Conservation (phyloP, 768 basidiomycete species). For the Amanita thiersii region DNA sequence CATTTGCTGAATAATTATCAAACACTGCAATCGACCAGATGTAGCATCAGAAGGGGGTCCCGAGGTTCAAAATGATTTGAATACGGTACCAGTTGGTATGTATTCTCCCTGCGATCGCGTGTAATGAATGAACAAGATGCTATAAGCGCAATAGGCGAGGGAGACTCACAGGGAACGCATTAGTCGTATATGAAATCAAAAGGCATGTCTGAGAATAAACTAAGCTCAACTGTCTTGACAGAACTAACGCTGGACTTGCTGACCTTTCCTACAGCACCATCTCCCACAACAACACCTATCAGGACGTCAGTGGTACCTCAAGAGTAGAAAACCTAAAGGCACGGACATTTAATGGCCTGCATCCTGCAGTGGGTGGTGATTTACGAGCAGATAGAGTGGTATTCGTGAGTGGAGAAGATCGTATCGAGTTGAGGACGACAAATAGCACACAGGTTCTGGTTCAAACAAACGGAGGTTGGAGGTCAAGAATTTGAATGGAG, state of each 20-base stretch:
- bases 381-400: neutral
- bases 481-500: neutral
- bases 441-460: constrained; percentile 2
- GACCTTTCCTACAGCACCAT: constrained; percentile 98
- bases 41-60: constrained; percentile 8
- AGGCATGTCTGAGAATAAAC: constrained; percentile 75
- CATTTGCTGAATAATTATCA: constrained; percentile 98
- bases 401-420: constrained; percentile 3
- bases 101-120: constrained; percentile 72
- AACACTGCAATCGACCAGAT: constrained; percentile 53
- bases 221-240: constrained; percentile 11
- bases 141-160: constrained; percentile 2
- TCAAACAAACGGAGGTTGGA: neutral
- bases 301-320: constrained; percentile 21
- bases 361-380: constrained; percentile 31
- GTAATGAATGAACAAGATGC: constrained; percentile 7
- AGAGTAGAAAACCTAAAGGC: constrained; percentile 11
- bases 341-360: constrained; percentile 89
- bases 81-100: constrained; percentile 79
- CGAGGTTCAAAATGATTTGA: neutral
- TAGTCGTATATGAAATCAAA: constrained; percentile 98
- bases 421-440: constrained; percentile 1
- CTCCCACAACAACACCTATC: constrained; percentile 94
- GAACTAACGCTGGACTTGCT: constrained; percentile 13
- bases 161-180: constrained; percentile 82